Evolutionary conservation across 805 yeast species (phyloP).

Genomic region (Teunomyces stri): DNA sequence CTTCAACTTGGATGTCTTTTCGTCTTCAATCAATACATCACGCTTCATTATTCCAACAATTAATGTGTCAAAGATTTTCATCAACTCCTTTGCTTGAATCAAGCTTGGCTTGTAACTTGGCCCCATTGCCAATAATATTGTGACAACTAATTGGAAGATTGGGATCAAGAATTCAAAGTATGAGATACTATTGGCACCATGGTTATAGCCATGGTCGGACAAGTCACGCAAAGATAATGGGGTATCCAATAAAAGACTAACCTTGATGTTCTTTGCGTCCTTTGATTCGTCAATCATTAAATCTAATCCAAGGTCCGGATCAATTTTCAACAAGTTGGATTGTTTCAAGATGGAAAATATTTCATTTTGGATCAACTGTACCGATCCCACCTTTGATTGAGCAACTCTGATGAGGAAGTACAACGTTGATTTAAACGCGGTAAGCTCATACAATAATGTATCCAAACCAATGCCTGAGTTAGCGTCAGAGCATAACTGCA

Average conservation of each 20-base stretch:
- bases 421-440: constrained; percentile 70
- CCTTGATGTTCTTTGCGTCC: constrained; percentile 29
- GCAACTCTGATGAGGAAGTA: constrained; percentile 72
- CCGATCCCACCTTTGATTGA: constrained; percentile 74
- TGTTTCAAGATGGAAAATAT: constrained; percentile 60
- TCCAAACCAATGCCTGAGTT: constrained; percentile 45
- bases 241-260: constrained; percentile 52
- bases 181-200: constrained; percentile 38
- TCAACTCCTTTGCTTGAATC: constrained; percentile 48
- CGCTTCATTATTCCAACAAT: constrained; percentile 62
- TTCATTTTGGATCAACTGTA: constrained; percentile 69
- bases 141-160: constrained; percentile 65
- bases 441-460: constrained; percentile 65
- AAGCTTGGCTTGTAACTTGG: constrained; percentile 65
- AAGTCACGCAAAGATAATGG: constrained; percentile 37
- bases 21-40: constrained; percentile 41
- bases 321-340: constrained; percentile 58
- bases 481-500: constrained; percentile 33
- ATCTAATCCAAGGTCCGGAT: constrained; percentile 76
- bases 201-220: constrained; percentile 8
- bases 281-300: constrained; percentile 37
- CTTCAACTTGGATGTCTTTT: constrained; percentile 11
- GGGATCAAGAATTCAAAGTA: constrained; percentile 70
- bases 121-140: constrained; percentile 72
- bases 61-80: constrained; percentile 52